A percentile compares a stretch with the other conserved stretches of the same genome.
These are phyloP conservation scores for Fomitopsis serialis DNA, from an alignment of 768 basidiomycete species.

Conservation along the genomic window DNA sequence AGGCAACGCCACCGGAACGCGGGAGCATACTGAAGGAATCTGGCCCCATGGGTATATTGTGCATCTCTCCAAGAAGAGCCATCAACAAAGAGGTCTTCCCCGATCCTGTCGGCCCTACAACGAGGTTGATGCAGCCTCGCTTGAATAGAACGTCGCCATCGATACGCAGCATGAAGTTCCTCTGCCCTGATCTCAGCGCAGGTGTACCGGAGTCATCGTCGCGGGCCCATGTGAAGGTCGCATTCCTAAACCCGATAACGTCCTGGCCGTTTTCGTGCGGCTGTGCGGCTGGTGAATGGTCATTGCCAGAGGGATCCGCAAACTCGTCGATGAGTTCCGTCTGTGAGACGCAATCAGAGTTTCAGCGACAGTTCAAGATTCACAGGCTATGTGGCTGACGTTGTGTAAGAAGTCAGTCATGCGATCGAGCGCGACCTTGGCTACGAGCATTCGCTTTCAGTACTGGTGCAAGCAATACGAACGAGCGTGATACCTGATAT, in stretches of 20 bases:
- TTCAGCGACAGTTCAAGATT: neutral
- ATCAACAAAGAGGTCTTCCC: slow-evolving; percentile 29
- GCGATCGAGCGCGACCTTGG: slow-evolving; percentile 33
- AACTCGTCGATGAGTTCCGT: slow-evolving; percentile 8
- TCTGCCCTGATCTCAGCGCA: slow-evolving; percentile 1
- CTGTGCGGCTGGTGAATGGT: neutral
- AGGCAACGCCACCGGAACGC: slow-evolving; percentile 63
- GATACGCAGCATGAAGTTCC: slow-evolving; percentile 23
- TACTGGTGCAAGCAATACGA: neutral
- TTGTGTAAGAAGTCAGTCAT: slow-evolving; percentile 32
- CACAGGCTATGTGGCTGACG: neutral
- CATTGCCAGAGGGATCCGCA: neutral
- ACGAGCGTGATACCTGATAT: slow-evolving; percentile 22
- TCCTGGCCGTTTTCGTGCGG: slow-evolving; percentile 18
- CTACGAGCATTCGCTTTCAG: neutral
- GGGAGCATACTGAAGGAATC: slow-evolving; percentile 72
- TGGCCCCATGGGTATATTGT: slow-evolving; percentile 44
- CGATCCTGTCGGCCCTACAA: slow-evolving; percentile 26
- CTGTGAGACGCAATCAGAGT: neutral
- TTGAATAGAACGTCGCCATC: slow-evolving; percentile 24
- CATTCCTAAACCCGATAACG: slow-evolving; percentile 44
- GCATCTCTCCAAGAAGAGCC: slow-evolving; percentile 49
- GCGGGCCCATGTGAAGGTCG: slow-evolving; percentile 50
- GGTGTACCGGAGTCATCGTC: slow-evolving; percentile 28
- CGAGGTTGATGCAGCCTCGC: slow-evolving; percentile 23